Base-by-base conservation (phyloP, 345 rosid genomes). In the Cardamine resedifolia region DNA sequence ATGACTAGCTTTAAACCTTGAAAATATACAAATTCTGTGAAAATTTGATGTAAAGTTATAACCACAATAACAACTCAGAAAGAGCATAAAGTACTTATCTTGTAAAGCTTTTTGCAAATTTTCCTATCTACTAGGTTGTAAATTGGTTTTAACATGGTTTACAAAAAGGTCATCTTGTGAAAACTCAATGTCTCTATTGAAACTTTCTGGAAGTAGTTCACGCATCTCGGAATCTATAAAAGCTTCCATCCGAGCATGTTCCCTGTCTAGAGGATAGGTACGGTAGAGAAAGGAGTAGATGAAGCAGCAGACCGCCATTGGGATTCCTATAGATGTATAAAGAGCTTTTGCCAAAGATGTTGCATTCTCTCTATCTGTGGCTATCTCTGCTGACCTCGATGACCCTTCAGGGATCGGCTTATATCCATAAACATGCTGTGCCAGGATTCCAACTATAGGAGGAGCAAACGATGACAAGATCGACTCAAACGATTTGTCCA, bases 381-480 rank as follows among this genome's bases (percentile, higher is more conserved):
- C 81, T 44, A 85, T 82, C 79, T 80, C 87, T 77, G 79, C 59
- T 10, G 82, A 73, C 33, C 45, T 63, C 9, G 63, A 65, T 43
- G 90, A 84, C 20, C 85, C 86, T 66, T 80, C 52, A 7, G 86
- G 89, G 57, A 82, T 39, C 12, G 91, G 96, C 70, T 81, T 90
- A 67, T 87, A 90, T 12, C 98, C 96, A 28, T 87, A 93, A 9
- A 86, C 87, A 80, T 82, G 87, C 59, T 88, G 96, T 10, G 97
- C 96, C 49, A 93, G 65, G 53, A 93, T 80, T 60, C 98, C 97
- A 33, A 90, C 94, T 10, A 85, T 23, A 9, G 96, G 98, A 38
- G 97, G 98, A 67, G 98, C 94, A 64, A 93, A 93, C 5, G 92
- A 90, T 53, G 98, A 81, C 27, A 90, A 82, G 33, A 90, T 53